Conservation (phyloP, 148 eudicot genomes). For the Gaultheria prostrata region DNA sequence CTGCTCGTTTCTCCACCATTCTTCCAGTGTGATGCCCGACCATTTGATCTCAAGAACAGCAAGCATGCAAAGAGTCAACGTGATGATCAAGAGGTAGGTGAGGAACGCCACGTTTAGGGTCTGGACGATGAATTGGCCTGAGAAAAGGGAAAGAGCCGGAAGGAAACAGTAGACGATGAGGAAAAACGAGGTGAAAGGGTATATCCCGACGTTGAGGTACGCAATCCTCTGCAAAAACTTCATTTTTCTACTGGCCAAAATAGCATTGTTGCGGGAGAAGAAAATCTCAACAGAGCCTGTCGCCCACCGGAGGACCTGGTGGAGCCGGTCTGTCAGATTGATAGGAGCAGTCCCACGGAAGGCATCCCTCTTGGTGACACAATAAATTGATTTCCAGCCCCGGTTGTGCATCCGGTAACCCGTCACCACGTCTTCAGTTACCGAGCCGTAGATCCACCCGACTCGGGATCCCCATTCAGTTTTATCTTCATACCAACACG, state of each 20-base stretch:
- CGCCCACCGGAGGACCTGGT: slow-evolving; percentile 97
- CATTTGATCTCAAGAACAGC: slow-evolving; percentile 90
- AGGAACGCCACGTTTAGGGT: slow-evolving; percentile 70
- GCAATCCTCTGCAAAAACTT: slow-evolving; percentile 78
- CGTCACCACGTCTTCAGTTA: slow-evolving; percentile 90
- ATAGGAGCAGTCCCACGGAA: slow-evolving; percentile 95
- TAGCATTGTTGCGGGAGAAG: slow-evolving; percentile 87
- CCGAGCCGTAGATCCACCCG: slow-evolving; percentile 98
- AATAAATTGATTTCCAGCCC: slow-evolving; percentile 89
- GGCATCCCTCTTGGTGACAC: slow-evolving; percentile 87
- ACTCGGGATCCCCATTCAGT: slow-evolving; percentile 92
- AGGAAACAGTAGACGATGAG: slow-evolving; percentile 92
- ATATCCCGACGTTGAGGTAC: slow-evolving; percentile 85
- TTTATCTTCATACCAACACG: slow-evolving; percentile 95
- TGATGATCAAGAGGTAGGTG: slow-evolving; percentile 65
- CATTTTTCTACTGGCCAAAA: slow-evolving; percentile 68
- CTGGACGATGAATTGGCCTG: slow-evolving; percentile 88
- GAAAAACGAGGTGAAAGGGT: slow-evolving; percentile 90
- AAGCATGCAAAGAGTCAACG: slow-evolving; percentile 64
- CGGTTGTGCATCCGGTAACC: slow-evolving; percentile 95
- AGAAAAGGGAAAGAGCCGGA: slow-evolving; percentile 86
- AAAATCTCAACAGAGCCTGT: slow-evolving; percentile 96
- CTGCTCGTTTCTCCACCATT: slow-evolving; percentile 98
- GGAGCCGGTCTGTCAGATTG: slow-evolving; percentile 87
- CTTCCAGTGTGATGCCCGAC: slow-evolving; percentile 81